Evolutionary conservation across 2,329 filamentous ascomycete genomes (phyloP).

Genomic region (Colletotrichum sp.): DNA sequence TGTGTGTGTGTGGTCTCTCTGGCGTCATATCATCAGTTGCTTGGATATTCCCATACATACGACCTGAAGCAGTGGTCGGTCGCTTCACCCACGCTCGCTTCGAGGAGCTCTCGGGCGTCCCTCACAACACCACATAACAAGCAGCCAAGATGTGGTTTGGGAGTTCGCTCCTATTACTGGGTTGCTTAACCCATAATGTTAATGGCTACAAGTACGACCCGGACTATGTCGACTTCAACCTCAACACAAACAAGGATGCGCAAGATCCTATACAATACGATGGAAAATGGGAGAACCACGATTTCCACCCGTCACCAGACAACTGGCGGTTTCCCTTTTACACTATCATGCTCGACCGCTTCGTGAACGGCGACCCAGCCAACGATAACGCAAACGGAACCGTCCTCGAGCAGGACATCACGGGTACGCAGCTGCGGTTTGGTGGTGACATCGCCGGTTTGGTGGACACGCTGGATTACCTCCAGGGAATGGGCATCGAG

Average conservation of each 20-base stretch:
- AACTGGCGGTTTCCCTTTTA: constrained; percentile 73
- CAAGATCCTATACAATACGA: constrained; percentile 60
- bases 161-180: constrained; percentile 13
- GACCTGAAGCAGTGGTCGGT: not conserved
- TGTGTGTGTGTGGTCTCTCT: not conserved
- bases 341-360: constrained; percentile 66
- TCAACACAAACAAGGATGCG: constrained; percentile 63
- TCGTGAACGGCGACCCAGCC: constrained; percentile 66
- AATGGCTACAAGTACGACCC: constrained; percentile 30
- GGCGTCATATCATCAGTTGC: not conserved
- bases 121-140: not conserved
- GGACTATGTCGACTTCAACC: constrained; percentile 53
- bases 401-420: constrained; percentile 62
- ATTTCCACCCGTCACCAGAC: constrained; percentile 56
- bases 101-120: constrained; percentile 16
- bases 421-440: constrained; percentile 65
- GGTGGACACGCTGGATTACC: constrained; percentile 65
- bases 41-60: not conserved
- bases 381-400: constrained; percentile 69
- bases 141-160: constrained; percentile 18
- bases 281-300: constrained; percentile 57
- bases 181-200: constrained; percentile 17
- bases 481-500: constrained; percentile 68
- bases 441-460: constrained; percentile 67
- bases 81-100: constrained; percentile 8